A percentile compares a stretch with the other conserved stretches of the same genome.
phyloP scores from a whole-genome alignment of 2,329 filamentous ascomycete species.

The Pyrenochaeta sp. region DNA sequence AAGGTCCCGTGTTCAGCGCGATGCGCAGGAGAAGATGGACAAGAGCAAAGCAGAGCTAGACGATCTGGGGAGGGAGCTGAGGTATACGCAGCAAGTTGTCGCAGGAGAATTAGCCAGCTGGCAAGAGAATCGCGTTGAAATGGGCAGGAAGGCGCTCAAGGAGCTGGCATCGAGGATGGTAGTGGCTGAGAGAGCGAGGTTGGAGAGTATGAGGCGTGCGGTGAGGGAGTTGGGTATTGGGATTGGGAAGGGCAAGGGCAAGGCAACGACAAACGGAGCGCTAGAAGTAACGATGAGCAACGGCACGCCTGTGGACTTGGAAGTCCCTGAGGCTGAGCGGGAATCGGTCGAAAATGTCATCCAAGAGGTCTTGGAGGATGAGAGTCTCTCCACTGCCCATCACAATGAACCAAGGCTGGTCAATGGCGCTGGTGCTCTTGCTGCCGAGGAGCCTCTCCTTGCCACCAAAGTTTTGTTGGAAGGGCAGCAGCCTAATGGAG shows the following conservation, averaged over 20 bases:
- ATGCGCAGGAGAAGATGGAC: constrained; percentile 81
- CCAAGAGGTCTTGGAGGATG: constrained; percentile 15
- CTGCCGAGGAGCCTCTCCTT: constrained; percentile 9
- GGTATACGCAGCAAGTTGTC: constrained; percentile 93
- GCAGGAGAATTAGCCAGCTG: constrained; percentile 91
- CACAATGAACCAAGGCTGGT: constrained; percentile 9
- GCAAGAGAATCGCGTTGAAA: constrained; percentile 86
- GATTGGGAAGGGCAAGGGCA: background rate
- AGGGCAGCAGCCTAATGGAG: background rate
- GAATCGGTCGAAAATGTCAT: constrained; percentile 21
- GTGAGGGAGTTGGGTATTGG: constrained; percentile 63
- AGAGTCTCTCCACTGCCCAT: background rate
- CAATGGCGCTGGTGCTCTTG: constrained; percentile 18
- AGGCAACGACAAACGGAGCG: background rate
- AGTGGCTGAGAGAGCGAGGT: constrained; percentile 77
- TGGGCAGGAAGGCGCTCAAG: constrained; percentile 76
- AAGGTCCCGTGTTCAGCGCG: constrained; percentile 79
- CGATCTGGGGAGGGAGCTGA: constrained; percentile 79
- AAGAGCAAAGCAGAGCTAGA: constrained; percentile 75
- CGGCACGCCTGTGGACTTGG: background rate
- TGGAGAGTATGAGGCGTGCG: constrained; percentile 83
- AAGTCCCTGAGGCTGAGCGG: constrained; percentile 1
- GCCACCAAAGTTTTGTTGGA: constrained; percentile 2
- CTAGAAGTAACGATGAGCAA: background rate
- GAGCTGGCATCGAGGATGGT: constrained; percentile 82